phyloP scores from a whole-genome alignment of 805 yeast genomes.

The Huiozyma naganishii region DNA sequence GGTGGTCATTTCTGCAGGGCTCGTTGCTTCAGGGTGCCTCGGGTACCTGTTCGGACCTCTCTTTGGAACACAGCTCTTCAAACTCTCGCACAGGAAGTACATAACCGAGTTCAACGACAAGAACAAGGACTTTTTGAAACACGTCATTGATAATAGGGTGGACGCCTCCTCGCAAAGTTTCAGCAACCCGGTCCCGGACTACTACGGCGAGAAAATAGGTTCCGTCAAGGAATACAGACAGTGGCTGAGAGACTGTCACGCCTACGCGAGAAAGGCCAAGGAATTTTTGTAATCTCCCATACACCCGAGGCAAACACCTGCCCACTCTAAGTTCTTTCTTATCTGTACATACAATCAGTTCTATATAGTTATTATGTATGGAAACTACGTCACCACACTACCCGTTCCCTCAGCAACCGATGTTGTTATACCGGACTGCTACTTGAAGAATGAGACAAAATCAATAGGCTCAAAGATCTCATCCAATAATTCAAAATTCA shows the following conservation, averaged over 20 bases:
- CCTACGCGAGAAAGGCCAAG: constrained; percentile 71
- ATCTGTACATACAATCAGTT: not conserved
- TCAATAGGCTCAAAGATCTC: constrained; percentile 23
- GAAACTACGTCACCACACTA: not conserved
- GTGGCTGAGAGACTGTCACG: constrained; percentile 93
- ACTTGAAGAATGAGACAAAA: constrained; percentile 15
- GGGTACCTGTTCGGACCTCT: constrained; percentile 82
- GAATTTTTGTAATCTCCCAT: constrained; percentile 44
- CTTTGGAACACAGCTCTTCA: constrained; percentile 63
- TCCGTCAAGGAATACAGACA: constrained; percentile 79
- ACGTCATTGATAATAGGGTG: constrained; percentile 68
- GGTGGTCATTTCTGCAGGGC: constrained; percentile 65
- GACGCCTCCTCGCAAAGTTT: constrained; percentile 87
- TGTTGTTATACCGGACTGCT: too few relatives aligned
- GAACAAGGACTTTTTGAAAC: constrained; percentile 65
- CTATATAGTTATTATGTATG: not conserved
- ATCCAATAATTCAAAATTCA: constrained; percentile 12
- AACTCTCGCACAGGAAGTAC: constrained; percentile 36
- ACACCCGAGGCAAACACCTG: not conserved
- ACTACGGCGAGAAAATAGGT: constrained; percentile 92
- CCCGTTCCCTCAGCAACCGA: too few relatives aligned
- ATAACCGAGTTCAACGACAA: constrained; percentile 43
- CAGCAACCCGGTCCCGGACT: constrained; percentile 95
- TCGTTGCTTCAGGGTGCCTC: constrained; percentile 57
- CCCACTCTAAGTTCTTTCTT: not conserved